phyloP scores from a whole-genome alignment of 2,329 filamentous ascomycete genomes.

The Colletotrichum sidae region DNA sequence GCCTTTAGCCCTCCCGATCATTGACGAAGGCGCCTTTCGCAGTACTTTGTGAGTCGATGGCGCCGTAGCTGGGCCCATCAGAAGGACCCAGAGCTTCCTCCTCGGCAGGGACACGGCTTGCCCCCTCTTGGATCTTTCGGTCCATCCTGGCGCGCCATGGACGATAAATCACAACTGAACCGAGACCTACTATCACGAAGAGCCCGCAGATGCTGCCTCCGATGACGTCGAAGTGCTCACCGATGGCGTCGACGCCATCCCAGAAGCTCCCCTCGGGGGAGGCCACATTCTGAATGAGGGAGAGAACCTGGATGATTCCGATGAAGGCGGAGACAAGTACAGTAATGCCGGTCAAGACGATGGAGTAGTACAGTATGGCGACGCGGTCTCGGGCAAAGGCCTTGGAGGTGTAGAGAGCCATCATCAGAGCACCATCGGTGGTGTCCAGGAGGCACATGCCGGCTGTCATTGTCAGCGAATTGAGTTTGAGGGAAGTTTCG shows the following conservation, averaged over 20 bases:
- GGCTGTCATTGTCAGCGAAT: conserved; percentile 56
- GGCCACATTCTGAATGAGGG: conserved; percentile 80
- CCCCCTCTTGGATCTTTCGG: conserved; percentile 36
- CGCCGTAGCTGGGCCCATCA: conserved; percentile 65
- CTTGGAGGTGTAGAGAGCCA: conserved; percentile 88
- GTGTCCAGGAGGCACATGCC: conserved; percentile 98
- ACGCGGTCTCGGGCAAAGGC: conserved; percentile 82
- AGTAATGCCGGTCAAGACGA: conserved; percentile 85
- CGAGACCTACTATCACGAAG: conserved; percentile 81
- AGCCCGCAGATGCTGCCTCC: conserved; percentile 88
- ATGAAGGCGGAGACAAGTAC: conserved; percentile 88
- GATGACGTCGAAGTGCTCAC: conserved; percentile 87
- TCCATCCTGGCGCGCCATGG: conserved; percentile 76
- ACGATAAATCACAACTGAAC: conserved; percentile 80
- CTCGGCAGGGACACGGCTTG: conserved; percentile 1
- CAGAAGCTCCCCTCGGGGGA: conserved; percentile 84
- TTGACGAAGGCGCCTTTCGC: too few species aligned
- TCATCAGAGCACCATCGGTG: conserved; percentile 93
- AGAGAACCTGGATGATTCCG: conserved; percentile 85
- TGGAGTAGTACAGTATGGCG: conserved; percentile 95
- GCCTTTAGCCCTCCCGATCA: too few species aligned
- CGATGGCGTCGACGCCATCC: conserved; percentile 82
- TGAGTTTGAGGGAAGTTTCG: background rate
- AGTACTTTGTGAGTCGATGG: conserved; percentile 46
- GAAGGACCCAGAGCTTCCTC: conserved; percentile 25